phyloP scores from a whole-genome alignment of 2,329 filamentous ascomycete genomes.

The Claviceps sp. region DNA sequence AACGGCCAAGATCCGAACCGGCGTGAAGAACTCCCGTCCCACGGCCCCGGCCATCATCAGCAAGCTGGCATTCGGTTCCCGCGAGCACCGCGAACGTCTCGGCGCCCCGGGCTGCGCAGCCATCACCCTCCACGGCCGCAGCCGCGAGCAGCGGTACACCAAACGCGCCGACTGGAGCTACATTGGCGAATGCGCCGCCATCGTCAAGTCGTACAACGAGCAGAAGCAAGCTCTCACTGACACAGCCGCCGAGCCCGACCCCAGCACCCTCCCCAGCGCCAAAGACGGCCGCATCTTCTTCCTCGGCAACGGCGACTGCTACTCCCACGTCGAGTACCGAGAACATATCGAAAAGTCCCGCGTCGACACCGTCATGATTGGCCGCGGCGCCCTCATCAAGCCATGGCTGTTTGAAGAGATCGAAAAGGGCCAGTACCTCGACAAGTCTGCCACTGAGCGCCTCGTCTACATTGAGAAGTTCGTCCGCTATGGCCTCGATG shows the following conservation, averaged over 20 bases:
- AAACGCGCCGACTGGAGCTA: constrained; percentile 89
- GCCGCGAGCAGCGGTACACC: constrained; percentile 88
- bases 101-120: constrained; percentile 80
- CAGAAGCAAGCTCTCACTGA: constrained; percentile 55
- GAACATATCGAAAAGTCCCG: constrained; percentile 60
- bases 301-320: constrained; percentile 92
- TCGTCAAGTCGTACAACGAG: constrained; percentile 69
- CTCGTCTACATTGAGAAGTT: constrained; percentile 81
- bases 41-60: constrained; percentile 72
- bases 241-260: constrained; percentile 65
- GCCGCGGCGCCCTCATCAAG: constrained; percentile 90
- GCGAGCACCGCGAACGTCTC: constrained; percentile 53
- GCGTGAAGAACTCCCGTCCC: constrained; percentile 65
- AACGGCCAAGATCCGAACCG: constrained; percentile 88
- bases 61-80: constrained; percentile 66
- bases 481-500: constrained; percentile 75
- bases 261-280: constrained; percentile 53
- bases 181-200: constrained; percentile 75
- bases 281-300: constrained; percentile 68
- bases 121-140: constrained; percentile 89
- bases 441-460: constrained; percentile 84
- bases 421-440: constrained; percentile 77
- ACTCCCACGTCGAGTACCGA: constrained; percentile 80
- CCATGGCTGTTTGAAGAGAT: constrained; percentile 99
- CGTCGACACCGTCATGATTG: constrained; percentile 94